Percentiles rank a stretch among this genome's conserved stretches.
phyloP scores from a whole-genome alignment of 1,139 yeast species.

The Scheffersomyces lignicola region DNA sequence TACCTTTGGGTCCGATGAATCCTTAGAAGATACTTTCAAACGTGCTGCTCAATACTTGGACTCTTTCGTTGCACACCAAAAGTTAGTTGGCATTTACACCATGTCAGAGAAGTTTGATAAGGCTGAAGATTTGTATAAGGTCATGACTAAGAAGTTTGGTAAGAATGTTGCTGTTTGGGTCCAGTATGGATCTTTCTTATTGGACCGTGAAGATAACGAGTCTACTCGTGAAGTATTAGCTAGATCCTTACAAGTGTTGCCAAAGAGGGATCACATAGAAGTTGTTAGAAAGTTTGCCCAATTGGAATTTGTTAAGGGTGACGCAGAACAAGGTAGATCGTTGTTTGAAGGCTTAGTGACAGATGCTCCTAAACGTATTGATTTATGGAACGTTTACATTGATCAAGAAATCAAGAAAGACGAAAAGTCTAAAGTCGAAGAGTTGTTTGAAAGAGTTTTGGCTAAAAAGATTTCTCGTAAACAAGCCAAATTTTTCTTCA shows the following conservation, averaged over 20 bases:
- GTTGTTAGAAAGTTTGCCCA: constrained; percentile 87
- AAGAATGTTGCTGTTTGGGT: constrained; percentile 74
- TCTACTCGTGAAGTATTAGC: constrained; percentile 72
- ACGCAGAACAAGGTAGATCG: constrained; percentile 91
- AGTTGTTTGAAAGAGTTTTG: constrained; percentile 77
- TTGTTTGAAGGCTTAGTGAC: constrained; percentile 88
- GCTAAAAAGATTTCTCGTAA: constrained; percentile 73
- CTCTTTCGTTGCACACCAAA: constrained; percentile 74
- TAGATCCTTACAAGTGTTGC: constrained; percentile 68
- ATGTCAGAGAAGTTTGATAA: constrained; percentile 69
- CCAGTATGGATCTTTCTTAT: constrained; percentile 70
- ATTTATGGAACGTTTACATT: constrained; percentile 90
- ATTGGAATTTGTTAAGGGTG: constrained; percentile 83
- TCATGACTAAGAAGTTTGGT: constrained; percentile 81
- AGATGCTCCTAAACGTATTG: constrained; percentile 89
- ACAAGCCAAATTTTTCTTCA: constrained; percentile 93
- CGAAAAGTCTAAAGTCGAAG: constrained; percentile 66
- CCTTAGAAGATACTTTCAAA: constrained; percentile 76
- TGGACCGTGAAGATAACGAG: constrained; percentile 57
- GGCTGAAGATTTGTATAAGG: constrained; percentile 68
- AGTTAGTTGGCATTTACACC: constrained; percentile 71
- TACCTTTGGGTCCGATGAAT: constrained; percentile 84
- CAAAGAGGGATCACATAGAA: constrained; percentile 77
- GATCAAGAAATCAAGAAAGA: constrained; percentile 85
- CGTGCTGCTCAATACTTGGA: constrained; percentile 92